Percentiles rank a stretch among this genome's conserved stretches.
These are phyloP conservation scores for Sugiyamaella castrensis DNA, from an alignment of 1,139 yeast genomes.

Conservation along the genomic window DNA sequence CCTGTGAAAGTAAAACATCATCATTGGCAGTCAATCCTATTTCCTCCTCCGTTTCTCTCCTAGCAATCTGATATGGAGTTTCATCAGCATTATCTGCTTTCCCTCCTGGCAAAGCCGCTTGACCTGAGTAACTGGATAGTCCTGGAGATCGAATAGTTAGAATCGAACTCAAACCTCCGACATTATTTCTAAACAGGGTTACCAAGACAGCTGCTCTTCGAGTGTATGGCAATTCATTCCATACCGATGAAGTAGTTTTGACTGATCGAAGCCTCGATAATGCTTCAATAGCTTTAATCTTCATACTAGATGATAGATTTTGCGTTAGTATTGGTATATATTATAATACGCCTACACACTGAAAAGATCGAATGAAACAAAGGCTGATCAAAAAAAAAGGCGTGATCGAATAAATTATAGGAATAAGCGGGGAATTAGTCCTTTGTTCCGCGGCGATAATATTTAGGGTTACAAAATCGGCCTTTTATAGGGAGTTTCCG, in stretches of 20 bases:
- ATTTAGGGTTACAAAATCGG: too few species aligned
- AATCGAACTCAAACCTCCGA: constrained; percentile 73
- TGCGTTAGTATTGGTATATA: too few species aligned
- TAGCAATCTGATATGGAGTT: constrained; percentile 65
- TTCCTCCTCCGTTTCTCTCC: constrained; percentile 84
- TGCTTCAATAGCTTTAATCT: constrained; percentile 7
- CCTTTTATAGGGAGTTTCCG: too few species aligned
- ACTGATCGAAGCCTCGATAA: constrained; percentile 16
- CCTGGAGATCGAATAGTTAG: constrained; percentile 72
- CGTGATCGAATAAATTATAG: too few species aligned
- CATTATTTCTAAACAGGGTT: constrained; percentile 58
- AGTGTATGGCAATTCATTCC: constrained; percentile 57
- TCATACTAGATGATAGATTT: too few species aligned
- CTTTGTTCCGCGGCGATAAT: too few species aligned
- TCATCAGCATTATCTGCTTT: constrained; percentile 46
- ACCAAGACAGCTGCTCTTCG: constrained; percentile 77
- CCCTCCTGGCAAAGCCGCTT: constrained; percentile 84
- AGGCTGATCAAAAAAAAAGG: too few species aligned
- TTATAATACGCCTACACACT: too few species aligned
- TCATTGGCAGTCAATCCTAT: constrained; percentile 65
- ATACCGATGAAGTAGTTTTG: constrained; percentile 35
- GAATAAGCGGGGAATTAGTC: too few species aligned
- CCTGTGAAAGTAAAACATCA: constrained; percentile 37
- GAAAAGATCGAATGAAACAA: too few species aligned
- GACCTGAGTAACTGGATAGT: constrained; percentile 76